Base-by-base conservation (phyloP, 495 filamentous ascomycete genomes). In the Pyronema omphalodes region DNA sequence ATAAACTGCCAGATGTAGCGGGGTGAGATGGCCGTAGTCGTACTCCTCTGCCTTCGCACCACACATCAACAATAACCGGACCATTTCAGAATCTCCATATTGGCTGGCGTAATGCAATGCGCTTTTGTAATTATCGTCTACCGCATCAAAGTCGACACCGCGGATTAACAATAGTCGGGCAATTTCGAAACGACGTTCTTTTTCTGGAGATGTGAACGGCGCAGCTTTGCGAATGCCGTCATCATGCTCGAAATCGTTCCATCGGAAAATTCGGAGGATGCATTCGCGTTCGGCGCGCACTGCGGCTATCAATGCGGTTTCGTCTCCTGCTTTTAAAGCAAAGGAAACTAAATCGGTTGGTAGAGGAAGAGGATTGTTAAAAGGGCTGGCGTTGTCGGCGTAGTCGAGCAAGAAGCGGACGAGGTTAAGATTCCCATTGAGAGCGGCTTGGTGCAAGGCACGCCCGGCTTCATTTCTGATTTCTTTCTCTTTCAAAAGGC, bases 11-110 rank as follows among this genome's bases (percentile, higher is more conserved):
- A 50, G 47, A 19, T 50, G 47, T 12, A 50, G 47, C 9, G 47
- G 29, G 7, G 47, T 50, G 17, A 50, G 47, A 34, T 50, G 47
- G 19, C 47, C 47, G 29, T 50, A 50, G 29, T 50, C 47, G 47
- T 15, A 36, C 9, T 9, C 47, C 19, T 11, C 12, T 6, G 37
- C 50, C 11, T 52, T 12, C 9, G 50, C 50, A 5, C 37, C 50
- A 34, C 37, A 43, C 7, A 8, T 9, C 7, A 52, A 34, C 11
- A 52, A 19, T 8, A 52, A 8, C 11, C 19, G 36, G 19, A 14
- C 19, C 15, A 52, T 18, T 12, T 52, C 50, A 2, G 17, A 40
- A n/a, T 52, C 35, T 34, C 50, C 50, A 34, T 43, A 43, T 18
- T 52, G 50, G 14, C 12, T 18, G 19, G 9, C 7, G 36, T 40